Base-by-base conservation (phyloP, 805 yeast species). In the Kazachstania martiniae region DNA sequence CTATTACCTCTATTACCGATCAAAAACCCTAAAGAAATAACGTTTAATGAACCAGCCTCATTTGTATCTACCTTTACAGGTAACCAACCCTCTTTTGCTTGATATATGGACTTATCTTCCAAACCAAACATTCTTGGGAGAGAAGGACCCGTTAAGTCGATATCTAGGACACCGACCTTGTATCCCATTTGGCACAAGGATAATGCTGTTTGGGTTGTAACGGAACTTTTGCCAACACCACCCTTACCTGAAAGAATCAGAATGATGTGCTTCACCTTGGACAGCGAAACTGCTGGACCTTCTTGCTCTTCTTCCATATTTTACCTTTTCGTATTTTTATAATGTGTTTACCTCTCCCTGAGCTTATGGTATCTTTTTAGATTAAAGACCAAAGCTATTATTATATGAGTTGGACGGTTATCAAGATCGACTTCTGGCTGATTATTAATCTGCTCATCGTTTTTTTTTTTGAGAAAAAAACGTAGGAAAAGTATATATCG, bases 221-320 rank as follows among this genome's bases (percentile, higher is more conserved):
- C 86, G 0, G 96, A 85, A 9, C 95, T 85, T 53, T 91, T 91
- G 2, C 98, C 98, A 1, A 91, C 98, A 16, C 98, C 96, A 18
- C 96, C 96, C 56, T 86, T 86, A 1, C 96, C 99, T 0, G 95
- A 85, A 3, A 91, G 70, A 8, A 91, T 77, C 22, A 91, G 65
- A 3, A 86, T 53, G 4, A 91, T 74, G 52, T 89, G 94, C 44
- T 77, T 75, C 21, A 89, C 77, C 31, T 68, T 61, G 14, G 58
- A 46, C 15, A 71, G 46, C 1, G 71, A 53, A 22, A 52, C 43
- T 3, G 57, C 58, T 9, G 55, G 43, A 12, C 34, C 49, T 13
- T 16, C 41, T 12, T 22, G 12, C 21, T 41, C 37, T 19, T 39
- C 42, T 14, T 27, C 27, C 18, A 18, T 29, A 24, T 4, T 18